These are phyloP conservation scores for Geotrichum klebahnii DNA, from an alignment of 1,139 yeast genomes.

Conservation along the genomic window DNA sequence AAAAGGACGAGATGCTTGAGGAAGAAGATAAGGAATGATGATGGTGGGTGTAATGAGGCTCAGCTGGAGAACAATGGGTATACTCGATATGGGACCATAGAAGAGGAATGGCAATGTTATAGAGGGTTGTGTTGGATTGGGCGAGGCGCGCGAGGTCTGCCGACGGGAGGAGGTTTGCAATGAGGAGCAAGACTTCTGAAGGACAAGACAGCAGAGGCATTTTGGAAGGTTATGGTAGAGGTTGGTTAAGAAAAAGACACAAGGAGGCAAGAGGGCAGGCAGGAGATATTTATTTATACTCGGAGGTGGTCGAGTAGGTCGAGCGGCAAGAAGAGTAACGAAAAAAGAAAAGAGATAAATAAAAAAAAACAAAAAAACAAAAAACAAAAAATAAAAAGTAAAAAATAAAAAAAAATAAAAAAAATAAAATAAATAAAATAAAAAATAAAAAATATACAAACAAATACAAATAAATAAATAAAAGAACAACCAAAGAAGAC, in stretches of 20 bases:
- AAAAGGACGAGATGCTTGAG: not conserved
- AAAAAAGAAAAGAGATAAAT: not conserved
- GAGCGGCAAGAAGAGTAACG: not conserved
- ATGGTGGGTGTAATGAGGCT: not conserved
- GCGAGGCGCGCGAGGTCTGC: slow-evolving; percentile 12
- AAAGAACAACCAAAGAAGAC: too few species aligned
- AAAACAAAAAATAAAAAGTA: too few species aligned
- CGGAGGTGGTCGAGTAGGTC: not conserved
- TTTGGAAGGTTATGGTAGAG: not conserved
- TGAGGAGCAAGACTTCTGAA: slow-evolving; percentile 7
- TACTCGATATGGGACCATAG: slow-evolving; percentile 5
- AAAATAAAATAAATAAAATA: too few species aligned
- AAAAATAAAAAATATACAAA: too few species aligned
- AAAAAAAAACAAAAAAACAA: too few species aligned
- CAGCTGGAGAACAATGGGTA: not conserved
- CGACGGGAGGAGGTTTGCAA: slow-evolving; percentile 3
- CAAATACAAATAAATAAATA: too few species aligned
- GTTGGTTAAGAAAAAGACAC: not conserved
- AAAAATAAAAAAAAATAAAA: too few species aligned
- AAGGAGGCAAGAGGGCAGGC: not conserved
- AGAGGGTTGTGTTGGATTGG: not conserved
- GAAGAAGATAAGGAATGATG: not conserved
- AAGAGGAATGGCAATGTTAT: slow-evolving; percentile 3
- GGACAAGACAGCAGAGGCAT: slow-evolving; percentile 8
- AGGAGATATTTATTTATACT: too few species aligned